These are phyloP conservation scores for Aspergillus japonicus DNA, from an alignment of 2,329 filamentous ascomycete genomes.

Conservation along the genomic window DNA sequence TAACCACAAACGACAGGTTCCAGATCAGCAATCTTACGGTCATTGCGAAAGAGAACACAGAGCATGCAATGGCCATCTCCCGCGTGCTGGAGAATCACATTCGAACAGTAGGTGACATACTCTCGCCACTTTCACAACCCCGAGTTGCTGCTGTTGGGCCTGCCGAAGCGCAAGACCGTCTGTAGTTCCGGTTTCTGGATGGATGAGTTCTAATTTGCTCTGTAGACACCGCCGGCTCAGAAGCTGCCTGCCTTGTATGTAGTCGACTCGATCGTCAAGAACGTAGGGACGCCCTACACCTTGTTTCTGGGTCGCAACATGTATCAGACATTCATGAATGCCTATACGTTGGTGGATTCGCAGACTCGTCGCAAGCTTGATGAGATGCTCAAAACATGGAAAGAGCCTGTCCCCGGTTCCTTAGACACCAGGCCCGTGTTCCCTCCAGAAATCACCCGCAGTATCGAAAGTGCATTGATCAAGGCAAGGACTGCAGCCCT, in stretches of 20 bases:
- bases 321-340: slow-evolving; percentile 94
- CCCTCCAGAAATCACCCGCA: slow-evolving; percentile 76
- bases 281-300: slow-evolving; percentile 96
- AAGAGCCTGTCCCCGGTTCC: slow-evolving; percentile 90
- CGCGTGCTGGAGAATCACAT: slow-evolving; percentile 90
- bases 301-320: slow-evolving; percentile 90
- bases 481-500: slow-evolving; percentile 67
- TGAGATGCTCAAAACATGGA: slow-evolving; percentile 97
- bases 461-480: slow-evolving; percentile 91
- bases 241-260: slow-evolving; percentile 97
- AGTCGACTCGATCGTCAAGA: slow-evolving; percentile 97
- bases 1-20: slow-evolving; percentile 85
- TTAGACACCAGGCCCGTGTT: slow-evolving; percentile 93
- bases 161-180: slow-evolving; percentile 14
- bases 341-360: slow-evolving; percentile 84
- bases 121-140: slow-evolving; percentile 11
- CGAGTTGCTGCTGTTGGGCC: slow-evolving; percentile 14
- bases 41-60: slow-evolving; percentile 96
- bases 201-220: slow-evolving; percentile 35
- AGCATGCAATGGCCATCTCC: slow-evolving; percentile 90
- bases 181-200: slow-evolving; percentile 25
- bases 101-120: slow-evolving; percentile 72
- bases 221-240: slow-evolving; percentile 78
- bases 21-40: slow-evolving; percentile 97
- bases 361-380: slow-evolving; percentile 87